Conservation (phyloP, 352 stramenopile genomes). For the Aphanomyces stellatus region DNA sequence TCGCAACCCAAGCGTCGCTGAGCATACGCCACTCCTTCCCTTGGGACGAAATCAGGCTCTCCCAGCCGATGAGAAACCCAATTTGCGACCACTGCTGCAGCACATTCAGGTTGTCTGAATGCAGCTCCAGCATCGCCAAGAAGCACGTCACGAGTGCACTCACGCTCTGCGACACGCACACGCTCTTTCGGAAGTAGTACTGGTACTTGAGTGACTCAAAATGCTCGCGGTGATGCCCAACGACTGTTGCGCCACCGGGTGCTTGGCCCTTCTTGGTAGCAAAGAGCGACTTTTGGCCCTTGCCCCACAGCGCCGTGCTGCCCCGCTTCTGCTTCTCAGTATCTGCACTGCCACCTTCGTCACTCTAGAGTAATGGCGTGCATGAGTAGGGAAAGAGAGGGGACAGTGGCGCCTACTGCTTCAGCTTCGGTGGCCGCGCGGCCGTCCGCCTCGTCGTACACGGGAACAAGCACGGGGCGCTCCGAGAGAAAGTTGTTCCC, state of each 20-base stretch:
- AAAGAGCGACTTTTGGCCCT: background rate
- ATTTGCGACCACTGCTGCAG: conserved; percentile 59
- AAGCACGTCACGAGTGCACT: conserved; percentile 78
- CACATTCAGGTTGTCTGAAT: conserved; percentile 41
- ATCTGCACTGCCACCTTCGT: no score
- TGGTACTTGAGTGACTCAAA: conserved; percentile 29
- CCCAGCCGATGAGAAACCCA: conserved; percentile 89
- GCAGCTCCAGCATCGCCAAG: conserved; percentile 61
- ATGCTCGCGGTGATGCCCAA: background rate
- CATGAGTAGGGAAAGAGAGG: no score
- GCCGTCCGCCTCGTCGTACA: background rate
- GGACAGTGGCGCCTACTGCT: background rate
- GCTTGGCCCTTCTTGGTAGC: background rate
- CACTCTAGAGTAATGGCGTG: no score
- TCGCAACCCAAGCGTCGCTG: conserved; percentile 82
- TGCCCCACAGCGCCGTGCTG: background rate
- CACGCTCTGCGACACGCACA: conserved; percentile 73
- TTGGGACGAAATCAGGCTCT: conserved; percentile 92
- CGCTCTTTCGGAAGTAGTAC: conserved; percentile 80
- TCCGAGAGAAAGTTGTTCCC: background rate
- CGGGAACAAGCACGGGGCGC: conserved; percentile 6
- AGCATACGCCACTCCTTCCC: conserved; percentile 95
- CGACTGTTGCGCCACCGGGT: background rate
- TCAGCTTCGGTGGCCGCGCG: background rate
- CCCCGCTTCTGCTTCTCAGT: background rate